Conservation (phyloP, 202 grass and related monocot genomes). For the Miscanthus sacchariflorus region DNA sequence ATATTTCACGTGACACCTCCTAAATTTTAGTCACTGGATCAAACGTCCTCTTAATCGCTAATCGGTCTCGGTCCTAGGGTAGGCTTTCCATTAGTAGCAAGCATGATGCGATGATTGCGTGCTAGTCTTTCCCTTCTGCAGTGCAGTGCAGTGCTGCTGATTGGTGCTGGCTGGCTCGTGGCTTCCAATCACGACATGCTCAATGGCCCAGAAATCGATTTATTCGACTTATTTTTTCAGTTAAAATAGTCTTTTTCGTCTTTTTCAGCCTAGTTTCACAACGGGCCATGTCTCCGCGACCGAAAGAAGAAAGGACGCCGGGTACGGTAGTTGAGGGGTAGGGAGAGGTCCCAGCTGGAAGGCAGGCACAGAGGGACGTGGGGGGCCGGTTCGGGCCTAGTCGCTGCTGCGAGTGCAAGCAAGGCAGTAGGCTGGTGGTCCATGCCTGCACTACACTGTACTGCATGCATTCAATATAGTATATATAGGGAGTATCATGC, state of each 20-base stretch:
- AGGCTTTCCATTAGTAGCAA: slow-evolving; percentile 33
- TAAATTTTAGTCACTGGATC: too few relatives aligned
- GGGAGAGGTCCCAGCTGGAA: not conserved
- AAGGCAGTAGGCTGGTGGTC: not conserved
- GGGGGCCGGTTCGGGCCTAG: not conserved
- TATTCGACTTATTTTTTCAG: too few relatives aligned
- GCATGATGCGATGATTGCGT: slow-evolving; percentile 37
- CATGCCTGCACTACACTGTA: not conserved
- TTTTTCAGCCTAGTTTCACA: too few relatives aligned
- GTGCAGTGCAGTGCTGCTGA: not conserved
- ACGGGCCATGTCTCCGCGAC: too few relatives aligned
- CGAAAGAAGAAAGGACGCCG: not conserved
- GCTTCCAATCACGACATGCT: slow-evolving; percentile 36
- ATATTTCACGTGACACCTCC: too few relatives aligned
- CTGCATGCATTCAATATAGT: not conserved
- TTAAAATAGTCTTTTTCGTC: too few relatives aligned
- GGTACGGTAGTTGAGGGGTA: not conserved
- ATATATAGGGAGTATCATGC: not conserved
- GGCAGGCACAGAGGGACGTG: not conserved
- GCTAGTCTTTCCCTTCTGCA: not conserved
- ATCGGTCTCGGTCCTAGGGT: not conserved
- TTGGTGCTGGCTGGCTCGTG: not conserved
- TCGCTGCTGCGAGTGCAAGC: not conserved
- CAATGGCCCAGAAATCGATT: too few relatives aligned
- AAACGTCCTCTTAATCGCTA: too few relatives aligned